Evolutionary conservation across 208 protist genomes (phyloP).

Genomic region (Wallacemonas sp.): DNA sequence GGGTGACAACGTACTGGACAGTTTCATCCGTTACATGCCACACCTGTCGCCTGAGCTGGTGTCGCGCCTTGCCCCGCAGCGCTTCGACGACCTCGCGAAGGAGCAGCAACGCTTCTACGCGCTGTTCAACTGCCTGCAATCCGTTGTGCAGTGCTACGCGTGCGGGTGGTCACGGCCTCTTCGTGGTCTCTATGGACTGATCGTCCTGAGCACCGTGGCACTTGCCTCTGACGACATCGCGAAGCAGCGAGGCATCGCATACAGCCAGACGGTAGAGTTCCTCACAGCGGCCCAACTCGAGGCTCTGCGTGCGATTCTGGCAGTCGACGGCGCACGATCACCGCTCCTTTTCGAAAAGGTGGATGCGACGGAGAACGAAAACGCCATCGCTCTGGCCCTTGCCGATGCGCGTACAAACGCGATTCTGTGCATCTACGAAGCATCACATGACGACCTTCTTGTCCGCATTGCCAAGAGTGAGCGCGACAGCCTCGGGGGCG

Average conservation of each 20-base stretch:
- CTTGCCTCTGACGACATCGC: slow-evolving; percentile 26
- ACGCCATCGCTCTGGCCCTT: not conserved
- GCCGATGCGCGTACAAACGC: not conserved
- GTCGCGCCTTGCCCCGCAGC: slow-evolving; percentile 58
- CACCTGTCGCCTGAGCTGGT: slow-evolving; percentile 38
- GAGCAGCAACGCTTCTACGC: slow-evolving; percentile 74
- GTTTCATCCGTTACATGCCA: slow-evolving; percentile 41
- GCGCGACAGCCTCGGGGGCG: not conserved
- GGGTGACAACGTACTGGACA: slow-evolving; percentile 45
- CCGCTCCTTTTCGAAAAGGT: not conserved
- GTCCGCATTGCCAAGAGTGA: slow-evolving; percentile 17
- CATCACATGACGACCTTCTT: slow-evolving; percentile 24
- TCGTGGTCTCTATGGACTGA: slow-evolving; percentile 58
- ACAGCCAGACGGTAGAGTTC: slow-evolving; percentile 28
- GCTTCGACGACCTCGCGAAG: slow-evolving; percentile 54
- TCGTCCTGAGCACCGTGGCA: slow-evolving; percentile 42
- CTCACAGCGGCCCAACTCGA: slow-evolving; percentile 42
- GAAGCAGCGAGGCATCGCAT: slow-evolving; percentile 32
- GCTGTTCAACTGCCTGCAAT: slow-evolving; percentile 58
- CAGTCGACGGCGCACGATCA: slow-evolving; percentile 1
- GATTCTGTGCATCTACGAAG: slow-evolving; percentile 17
- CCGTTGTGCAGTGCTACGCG: slow-evolving; percentile 46
- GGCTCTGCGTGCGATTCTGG: slow-evolving; percentile 32
- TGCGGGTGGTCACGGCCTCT: slow-evolving; percentile 72
- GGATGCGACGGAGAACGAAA: not conserved